A percentile compares a stretch with the other conserved stretches of the same genome.
Evolutionary conservation across 441 rosid species (phyloP).

Genomic region (Kokia cookei): DNA sequence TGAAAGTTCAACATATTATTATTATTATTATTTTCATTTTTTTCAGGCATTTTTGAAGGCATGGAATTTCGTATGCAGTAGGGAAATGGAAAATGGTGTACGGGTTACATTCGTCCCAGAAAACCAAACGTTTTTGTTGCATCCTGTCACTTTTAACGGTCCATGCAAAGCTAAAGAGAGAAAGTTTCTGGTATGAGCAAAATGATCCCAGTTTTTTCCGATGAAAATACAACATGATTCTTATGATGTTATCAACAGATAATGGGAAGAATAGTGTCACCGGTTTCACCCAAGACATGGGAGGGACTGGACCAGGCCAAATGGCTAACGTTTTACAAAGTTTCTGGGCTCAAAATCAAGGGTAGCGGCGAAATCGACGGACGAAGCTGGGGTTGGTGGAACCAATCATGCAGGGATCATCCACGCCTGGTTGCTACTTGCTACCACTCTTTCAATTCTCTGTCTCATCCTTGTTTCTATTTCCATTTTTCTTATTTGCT

Average conservation of each 20-base stretch:
- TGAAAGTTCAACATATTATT: background rate
- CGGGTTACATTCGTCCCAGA: constrained; percentile 6
- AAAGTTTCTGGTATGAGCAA: constrained; percentile 12
- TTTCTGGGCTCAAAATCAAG: constrained; percentile 7
- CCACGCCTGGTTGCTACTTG: constrained; percentile 10
- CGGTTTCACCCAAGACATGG: constrained; percentile 20
- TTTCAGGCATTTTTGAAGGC: constrained; percentile 25
- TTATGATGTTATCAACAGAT: constrained; percentile 5
- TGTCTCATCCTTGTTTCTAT: background rate
- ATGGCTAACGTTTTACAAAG: constrained; percentile 15
- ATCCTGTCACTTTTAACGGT: constrained; percentile 19
- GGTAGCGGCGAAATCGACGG: constrained; percentile 22
- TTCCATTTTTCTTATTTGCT: background rate
- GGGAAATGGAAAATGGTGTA: background rate
- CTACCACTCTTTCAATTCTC: background rate
- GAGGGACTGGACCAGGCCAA: constrained; percentile 7
- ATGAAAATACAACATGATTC: background rate
- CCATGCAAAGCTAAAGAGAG: constrained; percentile 20
- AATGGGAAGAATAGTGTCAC: constrained; percentile 20
- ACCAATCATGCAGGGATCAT: constrained; percentile 26
- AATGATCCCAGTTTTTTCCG: background rate
- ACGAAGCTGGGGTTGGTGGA: constrained; percentile 27
- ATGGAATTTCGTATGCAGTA: constrained; percentile 21
- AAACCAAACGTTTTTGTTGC: constrained; percentile 8
- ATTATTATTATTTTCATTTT: background rate